Percentiles rank a stretch among this genome's conserved stretches.
These are phyloP conservation scores for Paramecium sexaurelia DNA, from an alignment of 73 alveolate genomes.

Conservation along the genomic window DNA sequence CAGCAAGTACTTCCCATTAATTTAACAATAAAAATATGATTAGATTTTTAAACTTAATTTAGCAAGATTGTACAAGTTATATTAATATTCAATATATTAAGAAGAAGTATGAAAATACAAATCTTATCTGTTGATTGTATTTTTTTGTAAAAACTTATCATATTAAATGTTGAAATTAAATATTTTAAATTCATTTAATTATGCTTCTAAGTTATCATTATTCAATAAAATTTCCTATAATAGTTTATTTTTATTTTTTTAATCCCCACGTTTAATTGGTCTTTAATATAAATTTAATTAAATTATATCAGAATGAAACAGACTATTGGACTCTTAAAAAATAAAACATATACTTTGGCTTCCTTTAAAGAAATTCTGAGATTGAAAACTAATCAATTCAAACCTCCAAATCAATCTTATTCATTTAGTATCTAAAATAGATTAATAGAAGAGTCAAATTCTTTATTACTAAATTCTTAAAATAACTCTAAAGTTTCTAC, in stretches of 20 bases:
- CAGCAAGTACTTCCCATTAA: conserved; percentile 48
- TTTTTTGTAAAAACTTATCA: not conserved
- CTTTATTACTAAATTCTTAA: not conserved
- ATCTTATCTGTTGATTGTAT: not conserved
- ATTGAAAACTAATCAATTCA: not conserved
- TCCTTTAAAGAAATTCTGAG: not conserved
- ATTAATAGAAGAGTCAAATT: not conserved
- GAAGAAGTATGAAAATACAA: not conserved
- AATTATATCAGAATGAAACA: not conserved
- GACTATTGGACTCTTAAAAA: not conserved
- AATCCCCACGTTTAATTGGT: not conserved
- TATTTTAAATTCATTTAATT: no score
- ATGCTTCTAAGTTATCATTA: no score
- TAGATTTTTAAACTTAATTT: not conserved
- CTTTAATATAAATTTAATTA: not conserved
- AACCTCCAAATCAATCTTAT: not conserved
- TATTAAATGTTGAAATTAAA: no score
- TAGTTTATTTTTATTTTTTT: not conserved
- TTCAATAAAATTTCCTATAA: not conserved
- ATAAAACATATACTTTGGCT: not conserved
- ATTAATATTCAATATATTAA: not conserved
- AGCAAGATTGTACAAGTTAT: not conserved
- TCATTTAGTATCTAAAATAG: not conserved
- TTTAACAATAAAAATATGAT: not conserved
- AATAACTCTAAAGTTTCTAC: not conserved